Conservation (phyloP, 805 yeast species). For the Myxozyma sirexii region DNA sequence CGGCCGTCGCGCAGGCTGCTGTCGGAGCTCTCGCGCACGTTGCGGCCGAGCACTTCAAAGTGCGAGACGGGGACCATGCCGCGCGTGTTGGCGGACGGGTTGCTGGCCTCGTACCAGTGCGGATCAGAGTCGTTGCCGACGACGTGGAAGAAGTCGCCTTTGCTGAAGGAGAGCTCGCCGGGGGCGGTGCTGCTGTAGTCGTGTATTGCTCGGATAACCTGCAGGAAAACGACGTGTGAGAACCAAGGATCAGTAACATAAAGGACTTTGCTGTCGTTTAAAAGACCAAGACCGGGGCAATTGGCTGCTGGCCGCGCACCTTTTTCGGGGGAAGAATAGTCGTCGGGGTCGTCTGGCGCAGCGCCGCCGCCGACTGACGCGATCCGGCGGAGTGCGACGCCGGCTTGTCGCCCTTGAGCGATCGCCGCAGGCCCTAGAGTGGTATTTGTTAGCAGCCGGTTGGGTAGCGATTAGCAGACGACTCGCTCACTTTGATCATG, state of each 20-base stretch:
- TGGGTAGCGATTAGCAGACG: too few relatives aligned
- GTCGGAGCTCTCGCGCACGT: conserved; percentile 29
- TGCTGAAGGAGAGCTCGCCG: conserved; percentile 73
- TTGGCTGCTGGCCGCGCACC: conserved; percentile 9
- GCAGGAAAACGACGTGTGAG: background rate
- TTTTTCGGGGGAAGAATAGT: conserved; percentile 20
- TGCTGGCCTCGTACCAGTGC: conserved; percentile 83
- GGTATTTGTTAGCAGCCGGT: too few relatives aligned
- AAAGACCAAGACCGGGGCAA: background rate
- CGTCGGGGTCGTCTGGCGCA: background rate
- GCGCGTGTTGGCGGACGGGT: conserved; percentile 72
- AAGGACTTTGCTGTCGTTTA: too few relatives aligned
- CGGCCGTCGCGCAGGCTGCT: conserved; percentile 13
- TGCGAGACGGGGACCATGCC: conserved; percentile 88
- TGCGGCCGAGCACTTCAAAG: conserved; percentile 66
- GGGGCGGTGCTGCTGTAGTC: conserved; percentile 78
- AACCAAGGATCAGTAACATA: too few relatives aligned
- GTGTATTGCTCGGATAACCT: conserved; percentile 79
- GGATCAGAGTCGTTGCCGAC: conserved; percentile 55
- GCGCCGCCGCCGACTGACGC: background rate
- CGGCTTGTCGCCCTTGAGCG: conserved; percentile 22
- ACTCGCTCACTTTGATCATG: too few relatives aligned
- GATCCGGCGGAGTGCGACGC: background rate
- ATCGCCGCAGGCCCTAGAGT: conserved; percentile 31
- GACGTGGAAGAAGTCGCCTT: conserved; percentile 90